Conservation (phyloP, 2,329 filamentous ascomycete genomes). For the Penicillium sp. region DNA sequence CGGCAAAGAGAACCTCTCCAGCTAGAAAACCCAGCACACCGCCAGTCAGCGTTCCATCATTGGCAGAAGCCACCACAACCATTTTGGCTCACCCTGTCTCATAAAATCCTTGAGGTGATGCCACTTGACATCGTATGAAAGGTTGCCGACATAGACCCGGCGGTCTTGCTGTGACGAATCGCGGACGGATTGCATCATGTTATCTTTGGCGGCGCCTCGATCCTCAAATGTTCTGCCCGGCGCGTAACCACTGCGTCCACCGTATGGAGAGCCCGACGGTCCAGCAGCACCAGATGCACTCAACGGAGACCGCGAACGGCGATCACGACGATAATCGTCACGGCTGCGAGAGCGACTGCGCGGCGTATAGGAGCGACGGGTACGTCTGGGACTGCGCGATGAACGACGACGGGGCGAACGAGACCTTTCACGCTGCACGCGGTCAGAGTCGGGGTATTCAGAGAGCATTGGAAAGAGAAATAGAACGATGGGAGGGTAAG, state of each 20-base stretch:
- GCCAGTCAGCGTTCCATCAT: slow-evolving; percentile 12
- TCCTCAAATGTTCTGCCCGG: slow-evolving; percentile 75
- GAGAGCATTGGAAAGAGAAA: slow-evolving; percentile 20
- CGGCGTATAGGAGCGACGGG: slow-evolving; percentile 71
- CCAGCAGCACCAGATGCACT: slow-evolving; percentile 65
- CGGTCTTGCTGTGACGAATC: slow-evolving; percentile 97
- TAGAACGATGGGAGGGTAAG: slow-evolving; percentile 1
- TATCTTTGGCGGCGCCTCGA: slow-evolving; percentile 73
- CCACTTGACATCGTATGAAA: slow-evolving; percentile 99
- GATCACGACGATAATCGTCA: slow-evolving; percentile 70
- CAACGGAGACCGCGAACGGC: slow-evolving; percentile 83
- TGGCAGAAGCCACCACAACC: slow-evolving; percentile 16
- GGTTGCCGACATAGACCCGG: slow-evolving; percentile 97
- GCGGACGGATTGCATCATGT: slow-evolving; percentile 91
- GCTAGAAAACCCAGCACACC: slow-evolving; percentile 51
- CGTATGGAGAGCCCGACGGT: slow-evolving; percentile 56
- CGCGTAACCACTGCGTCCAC: slow-evolving; percentile 57
- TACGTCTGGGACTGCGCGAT: slow-evolving; percentile 70
- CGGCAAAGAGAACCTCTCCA: slow-evolving; percentile 98
- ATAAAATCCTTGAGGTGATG: slow-evolving; percentile 99
- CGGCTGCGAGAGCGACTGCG: slow-evolving; percentile 73
- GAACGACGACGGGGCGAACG: slow-evolving; percentile 61
- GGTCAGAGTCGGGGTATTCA: slow-evolving; percentile 33
- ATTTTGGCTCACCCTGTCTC: slow-evolving; percentile 76
- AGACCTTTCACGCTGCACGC: slow-evolving; percentile 67